Percentiles rank a stretch among this genome's conserved stretches.
Evolutionary conservation across 306 rosid species (phyloP).

Genomic region (Cicer pinnatifidum): DNA sequence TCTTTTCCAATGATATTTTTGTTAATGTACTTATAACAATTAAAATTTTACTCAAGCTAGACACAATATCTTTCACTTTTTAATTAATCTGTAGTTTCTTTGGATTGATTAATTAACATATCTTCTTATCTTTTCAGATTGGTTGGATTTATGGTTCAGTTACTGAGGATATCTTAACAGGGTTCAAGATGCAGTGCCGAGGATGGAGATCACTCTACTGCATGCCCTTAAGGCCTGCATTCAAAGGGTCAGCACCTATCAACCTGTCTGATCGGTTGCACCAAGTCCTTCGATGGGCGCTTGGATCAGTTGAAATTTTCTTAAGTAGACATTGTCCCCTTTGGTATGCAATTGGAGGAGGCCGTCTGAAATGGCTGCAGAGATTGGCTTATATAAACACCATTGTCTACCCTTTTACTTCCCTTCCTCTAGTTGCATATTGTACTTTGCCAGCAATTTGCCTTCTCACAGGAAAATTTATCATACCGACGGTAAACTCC

Average conservation of each 20-base stretch:
- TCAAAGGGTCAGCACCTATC: slow-evolving; percentile 98
- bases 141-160: slow-evolving; percentile 99
- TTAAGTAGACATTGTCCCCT: slow-evolving; percentile 95
- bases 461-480: slow-evolving; percentile 96
- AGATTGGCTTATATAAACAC: slow-evolving; percentile 93
- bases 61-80: neutral
- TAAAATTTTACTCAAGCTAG: slow-evolving; percentile 21
- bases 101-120: slow-evolving; percentile 23
- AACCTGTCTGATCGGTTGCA: slow-evolving; percentile 91
- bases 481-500: slow-evolving; percentile 87
- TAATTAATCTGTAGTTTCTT: slow-evolving; percentile 19
- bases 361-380: slow-evolving; percentile 89
- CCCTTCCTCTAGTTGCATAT: slow-evolving; percentile 96
- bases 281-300: slow-evolving; percentile 99
- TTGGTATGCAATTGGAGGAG: slow-evolving; percentile 91
- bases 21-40: neutral
- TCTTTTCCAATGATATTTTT: slow-evolving; percentile 15
- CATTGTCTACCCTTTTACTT: slow-evolving; percentile 94
- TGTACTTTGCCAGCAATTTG: slow-evolving; percentile 91
- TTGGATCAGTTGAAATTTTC: slow-evolving; percentile 97
- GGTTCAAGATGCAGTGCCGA: slow-evolving; percentile 98
- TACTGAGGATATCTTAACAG: slow-evolving; percentile 95
- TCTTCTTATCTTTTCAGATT: slow-evolving; percentile 57
- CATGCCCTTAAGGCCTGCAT: slow-evolving; percentile 97
- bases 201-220: slow-evolving; percentile 99